Evolutionary conservation across 2,329 filamentous ascomycete genomes (phyloP).

Genomic region (Mycocentrospora acerina): DNA sequence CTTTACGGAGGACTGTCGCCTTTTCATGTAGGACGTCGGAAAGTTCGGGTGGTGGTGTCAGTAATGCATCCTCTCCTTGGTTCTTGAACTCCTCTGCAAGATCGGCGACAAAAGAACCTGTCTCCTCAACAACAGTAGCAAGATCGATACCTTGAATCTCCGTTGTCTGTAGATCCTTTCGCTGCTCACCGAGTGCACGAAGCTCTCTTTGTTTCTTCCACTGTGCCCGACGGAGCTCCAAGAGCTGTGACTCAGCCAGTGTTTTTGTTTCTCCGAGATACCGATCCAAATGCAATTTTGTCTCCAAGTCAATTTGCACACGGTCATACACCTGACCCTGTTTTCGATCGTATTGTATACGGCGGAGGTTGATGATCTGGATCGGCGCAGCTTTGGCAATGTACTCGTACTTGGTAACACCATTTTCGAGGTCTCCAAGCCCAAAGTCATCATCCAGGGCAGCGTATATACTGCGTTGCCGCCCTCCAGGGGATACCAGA

Average conservation of each 20-base stretch:
- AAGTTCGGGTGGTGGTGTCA: conserved; percentile 24
- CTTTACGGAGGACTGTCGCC: conserved; percentile 25
- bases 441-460: conserved; percentile 87
- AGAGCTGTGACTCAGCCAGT: conserved; percentile 48
- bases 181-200: conserved; percentile 54
- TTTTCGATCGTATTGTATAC: conserved; percentile 69
- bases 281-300: conserved; percentile 81
- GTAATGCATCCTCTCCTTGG: conserved; percentile 8
- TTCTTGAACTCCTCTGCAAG: conserved; percentile 13
- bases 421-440: conserved; percentile 64
- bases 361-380: conserved; percentile 85
- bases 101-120: conserved; percentile 25
- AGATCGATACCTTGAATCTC: conserved; percentile 30
- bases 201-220: conserved; percentile 75
- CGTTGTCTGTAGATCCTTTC: conserved; percentile 44
- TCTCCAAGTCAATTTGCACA: conserved; percentile 74
- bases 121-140: conserved; percentile 33
- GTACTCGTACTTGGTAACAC: conserved; percentile 33
- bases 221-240: conserved; percentile 64
- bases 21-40: conserved; percentile 18
- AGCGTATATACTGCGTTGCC: conserved; percentile 71
- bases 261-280: conserved; percentile 57
- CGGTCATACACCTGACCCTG: conserved; percentile 47
- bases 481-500: conserved; percentile 59
- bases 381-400: conserved; percentile 73